Base-by-base conservation (phyloP, 1,284 basidiomycete genomes). In the Ustilago tritici region DNA sequence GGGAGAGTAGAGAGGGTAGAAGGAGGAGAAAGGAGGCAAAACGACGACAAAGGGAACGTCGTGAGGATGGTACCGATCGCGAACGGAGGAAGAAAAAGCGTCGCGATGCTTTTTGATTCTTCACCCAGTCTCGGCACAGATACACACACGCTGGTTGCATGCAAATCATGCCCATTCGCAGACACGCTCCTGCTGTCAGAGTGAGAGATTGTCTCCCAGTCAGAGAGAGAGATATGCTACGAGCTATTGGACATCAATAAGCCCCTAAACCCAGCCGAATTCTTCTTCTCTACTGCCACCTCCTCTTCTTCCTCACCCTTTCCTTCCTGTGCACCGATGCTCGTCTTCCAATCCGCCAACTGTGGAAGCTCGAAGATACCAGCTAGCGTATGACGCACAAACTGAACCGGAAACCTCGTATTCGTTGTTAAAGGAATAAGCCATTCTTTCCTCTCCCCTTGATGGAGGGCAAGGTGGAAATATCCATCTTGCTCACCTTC, bases 291-390 rank as follows among this genome's bases (percentile, higher is more conserved):
- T 49, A 10, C 32, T 11, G 46, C 54, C 31, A 61, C 59, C 43
- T 14, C 38, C 56, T 35, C 31, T 40, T 46, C 56, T 12, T 61
- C 47, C 41, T 19, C 49, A 11, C n/a, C 34, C 23, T 43, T 32
- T 8, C n/a, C 35, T 38, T 40, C 12, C 19, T 54, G 28, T 9
- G 40, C 11, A 11, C 8, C 10, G n/a, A 47, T 11, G 6, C 56
- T 43, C 0, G 57, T 56, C 34, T 78, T 76, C 84, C 84, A 85
- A 54, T 85, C 83, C 0, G 70, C 78, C 31, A 83, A 59, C 34
- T 83, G 65, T 0, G 80, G 72, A 28, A 81, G 52, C 5, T 65
- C 67, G 2, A 85, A 70, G 12, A 64, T 46, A 11, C 56, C 19
- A 0, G 84, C 77, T 6, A 85, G 66, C 1, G 82, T 77, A 15